Evolutionary conservation across 2,329 filamentous ascomycete genomes (phyloP), one percentile per base, ranked within the genome.

Genomic region (Lasiodiplodia citricola): DNA sequence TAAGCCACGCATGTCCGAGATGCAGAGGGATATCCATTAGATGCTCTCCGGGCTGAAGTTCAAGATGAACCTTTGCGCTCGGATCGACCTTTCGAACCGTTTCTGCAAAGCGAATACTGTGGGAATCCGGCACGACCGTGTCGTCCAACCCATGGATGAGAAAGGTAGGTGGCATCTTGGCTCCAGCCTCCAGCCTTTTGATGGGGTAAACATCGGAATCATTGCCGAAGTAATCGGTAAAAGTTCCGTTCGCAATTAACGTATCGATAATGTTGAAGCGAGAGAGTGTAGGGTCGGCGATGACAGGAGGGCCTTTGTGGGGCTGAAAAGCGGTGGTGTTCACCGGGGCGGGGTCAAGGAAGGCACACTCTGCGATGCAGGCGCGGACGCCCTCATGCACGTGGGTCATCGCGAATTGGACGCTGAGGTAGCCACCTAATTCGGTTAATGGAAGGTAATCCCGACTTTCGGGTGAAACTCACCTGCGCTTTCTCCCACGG

Each of bases 131-230:
- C 8, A 79, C 76, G 14, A 70, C 71, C 5, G 67, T 71, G 67
- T 80, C 77, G 10, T 71, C 56, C 21, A 71, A 70, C 0, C 76
- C 77, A 71, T 80, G 78, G 2, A 77, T 51, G 37, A 79, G 75
- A 51, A 72, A 74, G n/a, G 74, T 77, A 1, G 77, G 77, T 11
- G 77, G 75, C 31, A 77, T 67, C 3, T 10, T 11, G 10, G 41
- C 25, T 58, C 70, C 74, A 18, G 74, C 69, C 21, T 74, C 72
- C 7, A 79, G 55, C 13, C 72, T 44, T 16, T 71, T 68, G 28
- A 77, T 68, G 0, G 77, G 77, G 74, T 73, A 74, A 37, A 78
- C 68, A 21, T 71, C 68, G 65, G 0, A 72, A 74, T 57, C 31
- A 13, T 58, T n/a, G 2, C 35, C 35, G 21, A 78, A 76, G 66